Base-by-base conservation (phyloP, 805 yeast genomes). In the Candida ponderosae region DNA sequence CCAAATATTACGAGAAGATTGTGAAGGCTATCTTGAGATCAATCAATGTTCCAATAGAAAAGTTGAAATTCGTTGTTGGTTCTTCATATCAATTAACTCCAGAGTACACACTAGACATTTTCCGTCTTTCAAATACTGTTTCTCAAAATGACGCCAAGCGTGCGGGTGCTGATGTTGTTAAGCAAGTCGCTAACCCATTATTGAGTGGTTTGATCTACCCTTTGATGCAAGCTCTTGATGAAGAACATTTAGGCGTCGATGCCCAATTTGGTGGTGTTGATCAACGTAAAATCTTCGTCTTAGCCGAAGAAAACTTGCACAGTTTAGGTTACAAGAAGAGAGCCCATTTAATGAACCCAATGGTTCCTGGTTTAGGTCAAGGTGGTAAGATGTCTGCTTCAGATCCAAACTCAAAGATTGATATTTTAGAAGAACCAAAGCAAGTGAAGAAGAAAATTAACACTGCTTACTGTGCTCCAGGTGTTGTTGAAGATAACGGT, bases 301-400 rank as follows among this genome's bases (percentile, higher is more conserved):
- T 93, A 38, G 97, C 98, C 8, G 98, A 93, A 63, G 98, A 93
- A 66, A 81, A 84, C 64, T 75, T 93, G 57, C 89, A 80, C 31
- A 57, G 76, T 35, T 54, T 93, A 39, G 97, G 97, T 31, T 93
- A 90, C 80, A 86, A 84, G 66, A 93, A 93, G 72, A 81, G 99
- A 60, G 98, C 95, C 23, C 99, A 93, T 66, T 71, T 93, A 57
- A 93, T 93, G 99, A 93, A 93, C 68, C 90, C 88, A 38, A 90
- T 93, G 97, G 96, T 94, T 33, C 98, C 98, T 35, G 97, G 98
- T 38, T 75, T 93, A 51, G 79, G 82, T 24, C 96, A 89, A 65
- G 97, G 97, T 51, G 98, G 94, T 54, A 93, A 93, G 60, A 93
- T 93, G 99, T 86, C 96, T 51, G 96, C 98, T 2, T 86, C 96